A percentile compares a stretch with the other conserved stretches of the same genome.
phyloP scores from a whole-genome alignment of 2,329 filamentous ascomycete genomes.

The Colletotrichum sansevieriae region DNA sequence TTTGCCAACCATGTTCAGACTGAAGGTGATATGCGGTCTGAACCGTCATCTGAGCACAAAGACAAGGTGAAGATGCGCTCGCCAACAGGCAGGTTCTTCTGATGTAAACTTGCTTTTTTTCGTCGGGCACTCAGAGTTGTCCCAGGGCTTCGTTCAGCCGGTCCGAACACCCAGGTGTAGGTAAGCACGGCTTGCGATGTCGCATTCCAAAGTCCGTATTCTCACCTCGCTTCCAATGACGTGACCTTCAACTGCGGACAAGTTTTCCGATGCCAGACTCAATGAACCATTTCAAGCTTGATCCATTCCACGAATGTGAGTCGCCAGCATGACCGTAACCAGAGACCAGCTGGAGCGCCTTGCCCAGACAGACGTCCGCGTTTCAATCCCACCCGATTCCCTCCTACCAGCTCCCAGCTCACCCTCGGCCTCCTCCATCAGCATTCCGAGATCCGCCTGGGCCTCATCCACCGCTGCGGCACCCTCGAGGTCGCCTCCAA shows the following conservation, averaged over 20 bases:
- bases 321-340: conserved; percentile 2
- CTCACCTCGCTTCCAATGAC: background rate
- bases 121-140: too few relatives aligned
- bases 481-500: background rate
- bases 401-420: conserved; percentile 53
- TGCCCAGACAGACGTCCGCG: conserved; percentile 55
- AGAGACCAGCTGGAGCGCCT: conserved; percentile 46
- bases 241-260: too few relatives aligned
- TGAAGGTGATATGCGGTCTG: background rate
- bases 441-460: conserved; percentile 57
- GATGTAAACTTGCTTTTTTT: background rate
- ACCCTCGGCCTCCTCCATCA: conserved; percentile 62
- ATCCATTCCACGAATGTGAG: background rate
- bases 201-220: background rate
- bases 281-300: too few relatives aligned
- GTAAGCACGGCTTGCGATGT: background rate
- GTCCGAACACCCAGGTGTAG: too few relatives aligned
- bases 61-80: too few relatives aligned
- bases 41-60: background rate
- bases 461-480: conserved; percentile 47
- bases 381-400: conserved; percentile 53
- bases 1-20: too few relatives aligned
- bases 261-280: background rate
- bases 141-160: too few relatives aligned
- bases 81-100: background rate